Percentiles rank a stretch among this genome's conserved stretches.
Conservation (phyloP, 2,329 filamentous ascomycete species). For the Aspergillus sp. region DNA sequence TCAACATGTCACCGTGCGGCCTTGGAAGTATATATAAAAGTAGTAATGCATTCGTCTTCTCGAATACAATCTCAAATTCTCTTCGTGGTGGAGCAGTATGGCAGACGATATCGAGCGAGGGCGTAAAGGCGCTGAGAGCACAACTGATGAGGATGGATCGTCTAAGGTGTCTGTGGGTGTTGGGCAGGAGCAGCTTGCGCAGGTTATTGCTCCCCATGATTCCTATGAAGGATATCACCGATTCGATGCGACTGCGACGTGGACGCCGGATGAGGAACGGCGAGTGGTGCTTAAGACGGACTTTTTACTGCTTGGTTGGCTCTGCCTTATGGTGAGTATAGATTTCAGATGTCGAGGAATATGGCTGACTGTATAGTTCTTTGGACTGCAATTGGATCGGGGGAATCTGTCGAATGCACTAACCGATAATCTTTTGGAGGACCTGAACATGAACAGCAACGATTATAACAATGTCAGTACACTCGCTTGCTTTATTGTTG, state of each 20-base stretch:
- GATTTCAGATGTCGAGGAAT: constrained; percentile 1
- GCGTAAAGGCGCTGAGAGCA: constrained; percentile 8
- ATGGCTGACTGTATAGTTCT: constrained; percentile 18
- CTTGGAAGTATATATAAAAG: no score
- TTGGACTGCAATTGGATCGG: constrained; percentile 27
- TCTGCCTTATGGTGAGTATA: constrained; percentile 19
- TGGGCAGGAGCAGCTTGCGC: constrained; percentile 20
- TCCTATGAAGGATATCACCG: constrained; percentile 21
- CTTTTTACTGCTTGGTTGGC: constrained; percentile 11
- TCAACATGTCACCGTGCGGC: no score
- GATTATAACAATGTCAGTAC: constrained; percentile 31
- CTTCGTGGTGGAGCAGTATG: not conserved
- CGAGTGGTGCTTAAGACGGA: constrained; percentile 41
- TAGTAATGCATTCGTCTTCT: no score
- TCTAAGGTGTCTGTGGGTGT: constrained; percentile 11
- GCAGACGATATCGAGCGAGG: constrained; percentile 14
- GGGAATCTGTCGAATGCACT: constrained; percentile 31
- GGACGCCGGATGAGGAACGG: constrained; percentile 39
- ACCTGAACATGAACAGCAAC: constrained; percentile 28
- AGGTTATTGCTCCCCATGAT: constrained; percentile 23
- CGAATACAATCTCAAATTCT: no score
- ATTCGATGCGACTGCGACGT: constrained; percentile 17
- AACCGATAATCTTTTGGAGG: constrained; percentile 32
- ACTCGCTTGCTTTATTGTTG: not conserved
- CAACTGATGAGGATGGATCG: constrained; percentile 1